phyloP scores from a whole-genome alignment of 768 basidiomycete genomes.

The Dentipellis sp. region DNA sequence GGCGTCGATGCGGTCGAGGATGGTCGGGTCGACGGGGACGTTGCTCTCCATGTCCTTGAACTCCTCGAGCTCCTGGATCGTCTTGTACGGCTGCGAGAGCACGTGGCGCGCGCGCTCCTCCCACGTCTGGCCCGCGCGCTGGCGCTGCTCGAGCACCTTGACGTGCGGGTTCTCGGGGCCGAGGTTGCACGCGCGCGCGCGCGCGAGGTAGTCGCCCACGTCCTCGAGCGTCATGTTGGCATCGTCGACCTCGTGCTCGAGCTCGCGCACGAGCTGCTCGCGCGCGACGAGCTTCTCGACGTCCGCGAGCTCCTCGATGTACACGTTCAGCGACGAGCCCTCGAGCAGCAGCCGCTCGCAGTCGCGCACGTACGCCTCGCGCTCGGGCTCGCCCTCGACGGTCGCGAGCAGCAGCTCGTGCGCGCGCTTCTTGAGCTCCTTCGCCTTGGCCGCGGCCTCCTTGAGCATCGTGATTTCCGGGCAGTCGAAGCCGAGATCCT shows the following conservation, averaged over 20 bases:
- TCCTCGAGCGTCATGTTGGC: constrained; percentile 63
- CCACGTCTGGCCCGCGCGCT: constrained; percentile 69
- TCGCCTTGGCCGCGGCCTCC: constrained; percentile 49
- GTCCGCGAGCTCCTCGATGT: constrained; percentile 67
- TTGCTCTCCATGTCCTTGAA: constrained; percentile 55
- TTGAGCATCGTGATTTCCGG: constrained; percentile 58
- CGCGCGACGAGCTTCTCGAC: constrained; percentile 77
- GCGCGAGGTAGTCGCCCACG: constrained; percentile 59
- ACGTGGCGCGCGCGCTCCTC: constrained; percentile 58
- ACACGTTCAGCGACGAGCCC: constrained; percentile 73
- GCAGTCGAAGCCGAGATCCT: constrained; percentile 76
- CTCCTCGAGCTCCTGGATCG: constrained; percentile 67
- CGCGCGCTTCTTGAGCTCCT: constrained; percentile 54
- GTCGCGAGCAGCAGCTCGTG: constrained; percentile 37
- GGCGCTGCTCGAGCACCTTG: constrained; percentile 51
- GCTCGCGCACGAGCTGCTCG: constrained; percentile 65
- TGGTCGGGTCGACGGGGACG: constrained; percentile 60
- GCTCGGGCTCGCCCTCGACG: constrained; percentile 32
- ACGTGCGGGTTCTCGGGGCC: constrained; percentile 56
- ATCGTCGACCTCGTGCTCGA: constrained; percentile 68
- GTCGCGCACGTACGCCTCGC: constrained; percentile 51
- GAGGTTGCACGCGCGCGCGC: constrained; percentile 63
- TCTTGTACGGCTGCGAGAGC: constrained; percentile 61
- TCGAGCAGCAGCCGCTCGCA: constrained; percentile 65
- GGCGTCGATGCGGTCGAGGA: constrained; percentile 56